Conservation (phyloP, 129 eudicot genomes). For the Arctium minus region DNA sequence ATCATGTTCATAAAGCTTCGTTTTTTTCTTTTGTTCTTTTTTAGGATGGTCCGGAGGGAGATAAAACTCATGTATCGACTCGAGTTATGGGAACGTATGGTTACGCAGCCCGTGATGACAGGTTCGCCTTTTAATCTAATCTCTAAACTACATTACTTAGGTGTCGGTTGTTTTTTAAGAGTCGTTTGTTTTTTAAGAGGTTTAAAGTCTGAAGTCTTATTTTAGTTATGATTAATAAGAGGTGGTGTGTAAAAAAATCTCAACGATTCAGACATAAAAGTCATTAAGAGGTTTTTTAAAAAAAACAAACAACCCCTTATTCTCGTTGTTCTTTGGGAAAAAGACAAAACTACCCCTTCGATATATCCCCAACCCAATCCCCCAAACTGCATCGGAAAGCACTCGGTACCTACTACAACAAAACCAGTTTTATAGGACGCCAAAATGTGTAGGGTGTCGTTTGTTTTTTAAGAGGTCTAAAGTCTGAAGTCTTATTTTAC, state of each 20-base stretch:
- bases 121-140: slow-evolving; percentile 28
- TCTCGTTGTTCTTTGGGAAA: neutral
- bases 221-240: too few species aligned
- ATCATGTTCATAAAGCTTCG: neutral
- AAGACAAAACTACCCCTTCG: neutral
- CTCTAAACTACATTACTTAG: neutral
- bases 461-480: too few species aligned
- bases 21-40: neutral
- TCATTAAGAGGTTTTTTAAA: too few species aligned
- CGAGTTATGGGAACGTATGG: slow-evolving; percentile 87
- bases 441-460: too few species aligned
- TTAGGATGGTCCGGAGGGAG: slow-evolving; percentile 82
- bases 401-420: neutral
- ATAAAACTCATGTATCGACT: slow-evolving; percentile 71
- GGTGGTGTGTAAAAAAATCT: too few species aligned
- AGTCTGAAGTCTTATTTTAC: too few species aligned
- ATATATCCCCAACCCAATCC: neutral
- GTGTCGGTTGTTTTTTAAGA: too few species aligned
- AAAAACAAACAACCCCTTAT: too few species aligned
- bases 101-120: slow-evolving; percentile 84
- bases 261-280: too few species aligned
- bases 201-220: too few species aligned
- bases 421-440: too few species aligned
- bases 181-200: too few species aligned
- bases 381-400: neutral